Percentiles rank a stretch among this genome's conserved stretches.
Evolutionary conservation across 371 early-diverging fungal species (phyloP).

Genomic region (Homolaphlyctis polyrhiza): DNA sequence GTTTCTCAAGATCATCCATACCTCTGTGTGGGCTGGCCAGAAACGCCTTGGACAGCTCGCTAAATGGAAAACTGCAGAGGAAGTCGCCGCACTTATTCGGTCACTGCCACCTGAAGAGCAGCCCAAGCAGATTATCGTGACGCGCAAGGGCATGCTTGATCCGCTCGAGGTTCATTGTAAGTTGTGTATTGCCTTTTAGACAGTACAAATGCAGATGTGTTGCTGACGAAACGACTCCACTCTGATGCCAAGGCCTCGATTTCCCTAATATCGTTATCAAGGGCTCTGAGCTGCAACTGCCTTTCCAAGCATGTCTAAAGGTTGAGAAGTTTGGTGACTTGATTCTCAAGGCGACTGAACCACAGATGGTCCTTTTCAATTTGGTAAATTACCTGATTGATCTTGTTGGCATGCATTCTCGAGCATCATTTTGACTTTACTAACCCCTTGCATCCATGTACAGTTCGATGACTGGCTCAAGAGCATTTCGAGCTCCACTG

Average conservation of each 20-base stretch:
- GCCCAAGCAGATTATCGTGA: conserved; percentile 97
- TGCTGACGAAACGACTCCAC: too few species aligned
- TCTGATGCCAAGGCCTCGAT: too few species aligned
- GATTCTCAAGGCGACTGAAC: conserved; percentile 95
- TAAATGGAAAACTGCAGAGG: conserved; percentile 99
- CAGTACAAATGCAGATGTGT: too few species aligned
- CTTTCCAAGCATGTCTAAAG: conserved; percentile 96
- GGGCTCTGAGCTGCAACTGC: conserved; percentile 92
- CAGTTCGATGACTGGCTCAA: conserved; percentile 89
- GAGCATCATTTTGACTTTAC: conserved; percentile 3
- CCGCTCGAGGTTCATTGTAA: conserved; percentile 87
- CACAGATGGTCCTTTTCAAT: conserved; percentile 81
- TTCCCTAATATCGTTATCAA: conserved; percentile 98
- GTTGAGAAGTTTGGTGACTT: conserved; percentile 97
- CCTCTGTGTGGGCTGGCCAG: conserved; percentile 98
- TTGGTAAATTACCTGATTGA: conserved; percentile 19
- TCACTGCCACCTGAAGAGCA: conserved; percentile 98
- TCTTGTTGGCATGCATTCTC: too few species aligned
- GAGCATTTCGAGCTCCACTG: conserved; percentile 93
- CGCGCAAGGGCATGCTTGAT: conserved; percentile 98
- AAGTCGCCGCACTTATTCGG: conserved; percentile 97
- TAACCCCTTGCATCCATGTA: conserved; percentile 2
- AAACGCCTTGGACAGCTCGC: conserved; percentile 97
- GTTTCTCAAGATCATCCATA: conserved; percentile 98
- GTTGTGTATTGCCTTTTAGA: neutral